Base-by-base conservation (phyloP, 1,284 basidiomycete species). In the Apiotrichum porosum region DNA sequence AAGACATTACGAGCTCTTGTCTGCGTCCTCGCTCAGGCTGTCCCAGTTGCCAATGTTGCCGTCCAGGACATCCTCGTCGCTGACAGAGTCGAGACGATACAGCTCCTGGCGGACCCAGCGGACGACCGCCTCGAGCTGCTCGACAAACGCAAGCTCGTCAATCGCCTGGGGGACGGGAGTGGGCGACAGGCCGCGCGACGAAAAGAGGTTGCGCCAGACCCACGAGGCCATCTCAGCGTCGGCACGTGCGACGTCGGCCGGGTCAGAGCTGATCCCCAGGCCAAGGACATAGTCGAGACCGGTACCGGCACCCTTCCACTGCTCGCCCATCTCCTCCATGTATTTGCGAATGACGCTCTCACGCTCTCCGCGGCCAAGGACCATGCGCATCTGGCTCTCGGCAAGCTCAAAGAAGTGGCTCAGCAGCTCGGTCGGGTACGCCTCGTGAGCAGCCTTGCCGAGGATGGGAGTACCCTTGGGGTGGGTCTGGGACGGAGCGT, bases 321-420 rank as follows among this genome's bases (percentile, higher is more conserved):
- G 92, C 69, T 93, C 85, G 55, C 86, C 86, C 79, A 95, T 73
- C 59, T 81, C 79, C 48, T 86, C 85, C 88, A 98, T 88, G 72
- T 97, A 91, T 39, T 84, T 83, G 47, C 83, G 84, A 51, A 98
- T 84, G 30, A 94, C 79, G 6, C 84, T 76, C 68, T 89, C 83
- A 42, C 92, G 83, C 26, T 85, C 85, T 31, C 79, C 76, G 9
- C 77, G 49, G 65, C 78, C 83, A 51, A 93, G 81, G 58, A 95
- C 80, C 47, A 82, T 72, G 17, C 93, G 84, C 60, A 97, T 86
- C 52, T 93, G 85, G 63, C 88, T 85, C 67, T 97, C 94, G 54
- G 91, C 81, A 68, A 98, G 90, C 60, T 93, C 79, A 78, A 98
- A 98, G 76, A 94, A 95, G 74, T 97, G 91, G 72, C 94, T 91